phyloP scores from a whole-genome alignment of 192 early-diverging fungal genomes.

The Coemansia sp. region DNA sequence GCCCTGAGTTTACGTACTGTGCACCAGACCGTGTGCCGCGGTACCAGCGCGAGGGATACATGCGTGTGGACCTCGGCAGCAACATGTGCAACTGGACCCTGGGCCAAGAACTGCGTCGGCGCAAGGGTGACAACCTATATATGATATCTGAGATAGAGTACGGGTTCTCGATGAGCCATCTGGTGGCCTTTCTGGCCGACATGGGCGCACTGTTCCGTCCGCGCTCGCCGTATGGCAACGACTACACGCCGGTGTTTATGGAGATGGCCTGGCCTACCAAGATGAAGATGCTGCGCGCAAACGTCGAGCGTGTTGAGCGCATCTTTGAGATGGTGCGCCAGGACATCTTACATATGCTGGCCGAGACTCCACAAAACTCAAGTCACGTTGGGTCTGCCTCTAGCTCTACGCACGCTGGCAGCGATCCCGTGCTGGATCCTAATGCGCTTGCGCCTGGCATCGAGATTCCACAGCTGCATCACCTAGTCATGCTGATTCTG shows the following conservation, averaged over 20 bases:
- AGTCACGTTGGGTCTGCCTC: neutral
- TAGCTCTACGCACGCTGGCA: neutral
- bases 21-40: conserved; percentile 34
- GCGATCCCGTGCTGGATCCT: conserved; percentile 29
- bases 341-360: conserved; percentile 30
- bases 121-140: conserved; percentile 46
- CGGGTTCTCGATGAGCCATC: conserved; percentile 54
- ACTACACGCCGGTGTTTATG: conserved; percentile 40
- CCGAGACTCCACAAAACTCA: neutral
- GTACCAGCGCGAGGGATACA: conserved; percentile 38
- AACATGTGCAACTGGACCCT: conserved; percentile 20
- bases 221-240: conserved; percentile 51
- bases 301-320: conserved; percentile 47
- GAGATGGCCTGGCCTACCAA: conserved; percentile 28
- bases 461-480: conserved; percentile 49
- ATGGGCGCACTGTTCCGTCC: conserved; percentile 51
- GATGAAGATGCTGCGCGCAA: conserved; percentile 35
- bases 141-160: conserved; percentile 54
- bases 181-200: conserved; percentile 50
- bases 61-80: conserved; percentile 21
- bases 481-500: conserved; percentile 49
- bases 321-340: conserved; percentile 42
- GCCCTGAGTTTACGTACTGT: conserved; percentile 42
- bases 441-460: conserved; percentile 31
- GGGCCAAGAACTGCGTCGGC: conserved; percentile 30